These are phyloP conservation scores for Sanghuangporus baumii DNA, from an alignment of 1,284 basidiomycete species.

Conservation along the genomic window DNA sequence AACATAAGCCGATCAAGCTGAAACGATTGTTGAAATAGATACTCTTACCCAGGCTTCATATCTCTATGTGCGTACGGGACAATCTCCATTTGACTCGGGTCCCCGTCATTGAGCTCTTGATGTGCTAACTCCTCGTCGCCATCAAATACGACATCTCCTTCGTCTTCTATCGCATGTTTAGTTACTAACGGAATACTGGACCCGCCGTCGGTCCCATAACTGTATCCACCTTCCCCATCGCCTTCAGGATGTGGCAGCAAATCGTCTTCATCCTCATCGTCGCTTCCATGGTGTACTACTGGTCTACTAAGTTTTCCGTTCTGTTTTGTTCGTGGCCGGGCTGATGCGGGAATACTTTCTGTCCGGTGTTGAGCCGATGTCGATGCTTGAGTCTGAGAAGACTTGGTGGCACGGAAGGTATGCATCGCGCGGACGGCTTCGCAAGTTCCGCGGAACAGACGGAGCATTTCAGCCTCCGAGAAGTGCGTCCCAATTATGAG, in stretches of 20 bases:
- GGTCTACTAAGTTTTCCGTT: constrained; percentile 24
- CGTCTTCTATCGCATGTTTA: constrained; percentile 43
- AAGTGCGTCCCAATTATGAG: constrained; percentile 80
- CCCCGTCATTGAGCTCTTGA: constrained; percentile 27
- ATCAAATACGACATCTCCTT: constrained; percentile 66
- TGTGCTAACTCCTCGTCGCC: constrained; percentile 60
- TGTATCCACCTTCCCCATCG: constrained; percentile 65
- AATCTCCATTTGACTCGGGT: constrained; percentile 42
- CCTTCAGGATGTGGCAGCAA: constrained; percentile 68
- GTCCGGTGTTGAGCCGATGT: constrained; percentile 19
- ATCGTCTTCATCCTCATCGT: constrained; percentile 51
- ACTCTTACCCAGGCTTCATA: constrained; percentile 86
- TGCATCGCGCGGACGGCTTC: constrained; percentile 94
- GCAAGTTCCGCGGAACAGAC: constrained; percentile 91
- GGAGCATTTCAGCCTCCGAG: constrained; percentile 84
- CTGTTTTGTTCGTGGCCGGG: constrained; percentile 18
- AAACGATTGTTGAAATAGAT: not conserved
- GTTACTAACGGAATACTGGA: constrained; percentile 45
- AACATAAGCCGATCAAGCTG: not conserved
- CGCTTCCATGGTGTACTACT: constrained; percentile 26
- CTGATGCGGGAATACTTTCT: constrained; percentile 24
- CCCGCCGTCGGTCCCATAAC: constrained; percentile 46
- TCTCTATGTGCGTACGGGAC: constrained; percentile 96
- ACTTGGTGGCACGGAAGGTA: constrained; percentile 55
- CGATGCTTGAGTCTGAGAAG: constrained; percentile 27